These are phyloP conservation scores for Oryza punctata DNA, from an alignment of 176 grass and related monocot genomes.

Conservation along the genomic window DNA sequence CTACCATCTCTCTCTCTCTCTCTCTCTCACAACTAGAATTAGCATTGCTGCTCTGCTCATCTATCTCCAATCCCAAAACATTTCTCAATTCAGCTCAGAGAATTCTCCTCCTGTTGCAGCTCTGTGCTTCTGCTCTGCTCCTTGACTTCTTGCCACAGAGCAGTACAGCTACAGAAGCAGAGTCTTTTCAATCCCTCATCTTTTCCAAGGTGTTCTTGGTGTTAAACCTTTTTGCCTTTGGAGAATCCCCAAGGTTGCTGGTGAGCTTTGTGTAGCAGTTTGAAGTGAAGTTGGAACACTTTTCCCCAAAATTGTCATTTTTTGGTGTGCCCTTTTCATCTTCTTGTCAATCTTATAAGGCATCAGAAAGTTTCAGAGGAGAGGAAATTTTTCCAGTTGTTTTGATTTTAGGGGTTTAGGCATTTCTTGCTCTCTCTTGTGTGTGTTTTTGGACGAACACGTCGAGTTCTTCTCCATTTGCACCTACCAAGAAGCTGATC, in stretches of 20 bases:
- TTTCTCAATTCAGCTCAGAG: not conserved
- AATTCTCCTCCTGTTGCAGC: slow-evolving; percentile 21
- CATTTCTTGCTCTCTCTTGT: slow-evolving; percentile 14
- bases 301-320: not conserved
- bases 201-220: slow-evolving; percentile 30
- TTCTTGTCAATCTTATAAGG: slow-evolving; percentile 4
- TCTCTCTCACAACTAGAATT: slow-evolving; percentile 9
- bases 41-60: slow-evolving; percentile 21
- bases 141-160: slow-evolving; percentile 34
- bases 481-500: slow-evolving; percentile 12
- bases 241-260: too few species aligned
- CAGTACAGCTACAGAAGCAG: slow-evolving; percentile 6
- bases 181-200: not conserved
- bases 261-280: slow-evolving; percentile 22
- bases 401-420: slow-evolving; percentile 25
- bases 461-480: not conserved
- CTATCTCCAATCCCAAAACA: slow-evolving; percentile 33
- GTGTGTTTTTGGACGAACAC: slow-evolving; percentile 23
- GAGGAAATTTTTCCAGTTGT: not conserved
- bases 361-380: not conserved
- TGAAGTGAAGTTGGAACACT: not conserved
- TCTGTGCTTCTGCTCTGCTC: slow-evolving; percentile 37
- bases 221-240: too few species aligned
- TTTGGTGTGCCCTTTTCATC: not conserved
- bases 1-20: not conserved